phyloP scores from a whole-genome alignment of 148 eudicot genomes.

The Dysphania ambrosioides region DNA sequence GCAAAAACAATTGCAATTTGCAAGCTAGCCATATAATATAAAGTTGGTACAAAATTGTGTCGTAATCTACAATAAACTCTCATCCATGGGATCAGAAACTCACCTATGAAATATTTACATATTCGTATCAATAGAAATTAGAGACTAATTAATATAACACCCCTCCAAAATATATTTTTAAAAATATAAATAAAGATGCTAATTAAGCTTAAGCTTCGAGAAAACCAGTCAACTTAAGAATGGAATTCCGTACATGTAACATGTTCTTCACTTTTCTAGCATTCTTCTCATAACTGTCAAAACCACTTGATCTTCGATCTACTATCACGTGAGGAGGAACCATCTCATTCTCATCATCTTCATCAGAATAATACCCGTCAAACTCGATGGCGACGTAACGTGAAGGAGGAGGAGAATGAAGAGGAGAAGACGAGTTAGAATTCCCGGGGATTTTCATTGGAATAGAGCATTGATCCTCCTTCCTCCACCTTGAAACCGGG shows the following conservation, averaged over 20 bases:
- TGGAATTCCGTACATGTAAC: slow-evolving; percentile 53
- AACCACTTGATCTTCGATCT: slow-evolving; percentile 47
- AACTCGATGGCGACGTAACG: slow-evolving; percentile 18
- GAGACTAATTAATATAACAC: too few relatives aligned
- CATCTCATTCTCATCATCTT: slow-evolving; percentile 32
- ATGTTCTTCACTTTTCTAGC: slow-evolving; percentile 66
- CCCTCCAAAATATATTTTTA: too few relatives aligned
- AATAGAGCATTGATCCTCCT: slow-evolving; percentile 27
- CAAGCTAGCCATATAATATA: too few relatives aligned
- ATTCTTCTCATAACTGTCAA: slow-evolving; percentile 29
- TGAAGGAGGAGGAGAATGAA: slow-evolving; percentile 7
- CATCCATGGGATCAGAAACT: neutral
- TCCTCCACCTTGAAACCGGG: neutral
- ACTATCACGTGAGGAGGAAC: slow-evolving; percentile 68
- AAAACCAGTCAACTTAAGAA: slow-evolving; percentile 77
- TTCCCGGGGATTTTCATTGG: slow-evolving; percentile 44
- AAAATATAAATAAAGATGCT: neutral
- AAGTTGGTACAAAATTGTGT: too few relatives aligned
- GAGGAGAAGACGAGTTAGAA: neutral
- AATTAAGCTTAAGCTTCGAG: slow-evolving; percentile 62
- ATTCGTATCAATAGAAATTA: neutral
- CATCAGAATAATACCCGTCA: slow-evolving; percentile 4
- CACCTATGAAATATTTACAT: neutral
- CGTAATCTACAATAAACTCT: neutral
- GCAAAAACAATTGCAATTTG: too few relatives aligned